A percentile compares a stretch with the other conserved stretches of the same genome.
Evolutionary conservation across 2,329 filamentous ascomycete genomes (phyloP).

Genomic region (Scytalidium lignicola): DNA sequence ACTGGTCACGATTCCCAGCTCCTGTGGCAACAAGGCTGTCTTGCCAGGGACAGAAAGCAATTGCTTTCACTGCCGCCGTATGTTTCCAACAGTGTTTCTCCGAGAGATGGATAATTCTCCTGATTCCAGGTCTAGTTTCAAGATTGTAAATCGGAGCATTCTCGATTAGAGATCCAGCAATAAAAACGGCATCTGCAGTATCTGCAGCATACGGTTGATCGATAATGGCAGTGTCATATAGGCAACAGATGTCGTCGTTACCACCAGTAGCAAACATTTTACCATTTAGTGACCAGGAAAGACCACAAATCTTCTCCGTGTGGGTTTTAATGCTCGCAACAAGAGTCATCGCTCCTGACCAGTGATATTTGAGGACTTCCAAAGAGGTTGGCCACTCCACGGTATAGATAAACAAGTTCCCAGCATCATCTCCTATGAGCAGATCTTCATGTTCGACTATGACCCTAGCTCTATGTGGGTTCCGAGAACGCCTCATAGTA

Average conservation of each 20-base stretch:
- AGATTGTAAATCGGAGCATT: conserved; percentile 20
- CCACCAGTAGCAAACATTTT: conserved; percentile 78
- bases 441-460: conserved; percentile 72
- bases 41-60: conserved; percentile 95
- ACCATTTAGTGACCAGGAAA: conserved; percentile 81
- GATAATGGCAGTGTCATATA: conserved; percentile 55
- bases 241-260: conserved; percentile 84
- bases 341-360: conserved; percentile 73
- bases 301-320: conserved; percentile 83
- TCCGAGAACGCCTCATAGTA: conserved; percentile 47
- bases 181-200: conserved; percentile 4
- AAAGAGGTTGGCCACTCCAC: conserved; percentile 74
- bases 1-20: conserved; percentile 88
- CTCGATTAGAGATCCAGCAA: conserved; percentile 22
- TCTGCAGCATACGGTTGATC: conserved; percentile 10
- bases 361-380: conserved; percentile 60
- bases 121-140: conserved; percentile 30
- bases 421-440: conserved; percentile 77
- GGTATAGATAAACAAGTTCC: conserved; percentile 81
- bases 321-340: conserved; percentile 74
- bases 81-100: conserved; percentile 73
- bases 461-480: conserved; percentile 36
- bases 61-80: conserved; percentile 88
- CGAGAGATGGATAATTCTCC: conserved; percentile 46
- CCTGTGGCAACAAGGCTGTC: conserved; percentile 82